Base-by-base conservation (phyloP, 2,329 filamentous ascomycete genomes). In the Cadophora luteo-olivacea region DNA sequence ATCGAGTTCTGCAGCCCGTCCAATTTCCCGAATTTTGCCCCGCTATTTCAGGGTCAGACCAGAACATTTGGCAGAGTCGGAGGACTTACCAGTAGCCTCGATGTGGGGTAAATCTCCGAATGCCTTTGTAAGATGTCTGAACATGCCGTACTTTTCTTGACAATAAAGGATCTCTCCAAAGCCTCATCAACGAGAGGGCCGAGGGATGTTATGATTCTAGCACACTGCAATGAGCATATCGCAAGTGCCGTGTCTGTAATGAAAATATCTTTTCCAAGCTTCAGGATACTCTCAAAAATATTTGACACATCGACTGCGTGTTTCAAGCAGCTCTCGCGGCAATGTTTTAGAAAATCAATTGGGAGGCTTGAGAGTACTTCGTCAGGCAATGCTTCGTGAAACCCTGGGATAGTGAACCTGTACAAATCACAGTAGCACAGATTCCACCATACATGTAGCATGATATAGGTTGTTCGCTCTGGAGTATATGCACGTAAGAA, bases 361-460 rank as follows among this genome's bases (percentile, higher is more conserved):
- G 55, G 32, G 16, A 58, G 55, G 19, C 24, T 22, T 38, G 55
- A 38, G 1, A 58, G 22, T 12, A 58, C 8, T 36, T 58, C 33
- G 19, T 58, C 55, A 12, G 55, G 55, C 19, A 58, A 24, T 24
- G 55, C 55, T 41, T 58, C 55, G 6, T 41, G 55, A 9, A 58
- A 58, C 8, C 55, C 33, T 9, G 55, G 55, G 12, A 58, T 58
- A 2, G 55, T 58, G 33, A 58, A 58, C 16, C 55, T 38, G n/a
- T 41, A 58, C 16, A 58, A 22, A 58, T 58, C 54, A 57, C 54
- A 57, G 32, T 57, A 57, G 9, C 54, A 57, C 32, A 57, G 4
- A 36, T 57, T 57, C 54, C 54, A 57, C 54, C 54, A 57, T 11
- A 57, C 54, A 38, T 57, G 54, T 38, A 57, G 32, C 54, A 57